A percentile compares a stretch with the other conserved stretches of the same genome.
Evolutionary conservation across 345 rosid genomes (phyloP).

Genomic region (Eucalyptus pumila): DNA sequence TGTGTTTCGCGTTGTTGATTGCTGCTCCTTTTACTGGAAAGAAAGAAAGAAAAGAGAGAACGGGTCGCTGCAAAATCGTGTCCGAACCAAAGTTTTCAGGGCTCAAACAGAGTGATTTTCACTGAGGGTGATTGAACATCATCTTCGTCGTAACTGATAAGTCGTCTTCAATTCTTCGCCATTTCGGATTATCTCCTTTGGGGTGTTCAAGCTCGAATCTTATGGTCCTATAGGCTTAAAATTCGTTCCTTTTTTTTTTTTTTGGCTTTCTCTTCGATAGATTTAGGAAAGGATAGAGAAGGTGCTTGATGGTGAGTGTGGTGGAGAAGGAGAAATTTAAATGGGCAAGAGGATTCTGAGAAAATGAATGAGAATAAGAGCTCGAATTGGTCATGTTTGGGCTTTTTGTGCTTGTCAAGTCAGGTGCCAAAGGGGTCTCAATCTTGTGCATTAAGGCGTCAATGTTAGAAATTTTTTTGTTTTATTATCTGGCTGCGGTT

Average conservation of each 20-base stretch:
- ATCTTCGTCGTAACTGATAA: neutral
- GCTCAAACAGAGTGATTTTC: neutral
- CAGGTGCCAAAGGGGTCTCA: neutral
- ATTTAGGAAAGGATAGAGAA: neutral
- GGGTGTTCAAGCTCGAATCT: neutral
- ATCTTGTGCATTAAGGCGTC: fast-evolving
- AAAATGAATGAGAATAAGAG: neutral
- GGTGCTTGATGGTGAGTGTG: neutral
- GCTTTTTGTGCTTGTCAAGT: neutral
- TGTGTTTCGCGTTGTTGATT: neutral
- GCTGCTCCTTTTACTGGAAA: neutral
- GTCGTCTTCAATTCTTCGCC: neutral
- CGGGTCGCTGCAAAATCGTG: neutral
- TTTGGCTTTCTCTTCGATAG: neutral
- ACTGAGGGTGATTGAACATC: neutral
- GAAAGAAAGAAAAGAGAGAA: neutral
- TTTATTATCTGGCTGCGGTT: neutral
- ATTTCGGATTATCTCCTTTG: neutral
- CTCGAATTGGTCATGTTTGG: neutral
- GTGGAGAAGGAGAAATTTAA: neutral
- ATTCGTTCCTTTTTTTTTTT: neutral
- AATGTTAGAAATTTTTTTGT: neutral
- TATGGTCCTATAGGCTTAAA: neutral
- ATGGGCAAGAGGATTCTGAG: neutral
- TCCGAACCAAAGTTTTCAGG: neutral